Base-by-base conservation (phyloP, 306 rosid species). In the cucumber (Cucumis sativus) region DNA sequence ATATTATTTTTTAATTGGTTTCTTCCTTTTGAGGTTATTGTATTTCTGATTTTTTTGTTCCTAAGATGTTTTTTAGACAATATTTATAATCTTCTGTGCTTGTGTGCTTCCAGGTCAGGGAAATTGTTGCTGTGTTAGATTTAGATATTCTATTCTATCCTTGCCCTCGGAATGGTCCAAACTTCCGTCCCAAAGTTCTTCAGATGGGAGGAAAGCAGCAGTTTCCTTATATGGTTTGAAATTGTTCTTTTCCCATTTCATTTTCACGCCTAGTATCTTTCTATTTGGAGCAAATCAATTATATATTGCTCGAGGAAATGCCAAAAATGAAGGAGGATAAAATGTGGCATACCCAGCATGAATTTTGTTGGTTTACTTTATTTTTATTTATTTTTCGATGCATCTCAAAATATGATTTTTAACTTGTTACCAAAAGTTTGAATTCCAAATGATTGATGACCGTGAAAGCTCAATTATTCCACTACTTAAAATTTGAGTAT, bases 121-220 rank as follows among this genome's bases (percentile, higher is more conserved):
- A 96, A 88, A 91, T 96, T 68, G 85, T 91, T 84, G 88, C 98
- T 54, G 80, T 96, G 56, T 87, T 96, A 92, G 99, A 96, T 84
- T 86, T 96, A 25, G 99, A 96, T 86, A 93, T 96, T 85, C 78
- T 96, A 67, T 92, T 78, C 85, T 96, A 96, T 88, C 99, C 99
- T 28, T 96, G 98, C 79, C 99, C 98, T 39, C 86, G 83, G 84
- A 92, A 92, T 58, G 87, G 99, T 64, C 98, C 97, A 58, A 95
- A 91, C 81, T 96, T 92, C 45, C 97, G 97, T 68, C 82, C 92
- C 51, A 96, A 92, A 89, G 99, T 88, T 84, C 78, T 75, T 82
- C 85, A 88, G 87, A 78, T 92, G 88, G 99, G 99, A 14, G 99
- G 98, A 72, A 96, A 96, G 79, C 87, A 86, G 84, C 99, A 86